Base-by-base conservation (phyloP, 2,329 filamentous ascomycete species). In the Penicillium janthinellum region DNA sequence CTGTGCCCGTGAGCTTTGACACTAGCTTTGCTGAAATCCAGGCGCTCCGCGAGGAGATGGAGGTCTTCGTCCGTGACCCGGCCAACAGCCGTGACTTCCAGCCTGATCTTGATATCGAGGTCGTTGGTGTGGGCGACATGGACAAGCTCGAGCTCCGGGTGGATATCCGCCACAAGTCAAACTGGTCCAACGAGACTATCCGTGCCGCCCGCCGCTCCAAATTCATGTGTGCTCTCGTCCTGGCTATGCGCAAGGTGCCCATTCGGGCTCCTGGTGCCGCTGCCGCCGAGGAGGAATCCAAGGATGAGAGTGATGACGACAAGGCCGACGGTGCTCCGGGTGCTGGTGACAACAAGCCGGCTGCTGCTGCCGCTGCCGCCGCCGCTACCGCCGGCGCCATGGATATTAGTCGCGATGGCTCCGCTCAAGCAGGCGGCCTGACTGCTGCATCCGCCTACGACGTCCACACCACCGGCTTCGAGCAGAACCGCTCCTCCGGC, bases 1-100 rank as follows among this genome's bases (percentile, higher is more conserved):
- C 88, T 11, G 81, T 98, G 54, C 90, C 89, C 62, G 88, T 96
- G 59, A 88, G 88, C 5, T 98, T 90, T 72, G 92, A 92, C 68
- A 98, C 95, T 0, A 86, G 84, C 0, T 94, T 98, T 56, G 92
- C 96, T 66, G 93, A 98, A 62, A 86, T 98, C 62, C 91, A 96
- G 73, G 82, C 92, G 8, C 84, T 98, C 47, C 91, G 92, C 64
- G 75, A 84, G 4, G 94, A 98, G 74, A 90, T 99, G 85, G 87
- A 91, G 73, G 83, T 81, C 25, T 99, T 98, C 68, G 92, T 98
- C 42, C 86, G 85, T 25, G 83, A 90, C 56, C 87, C 92, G 56
- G 92, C 96, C 25, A 98, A 98, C 78, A 85, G 83, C 60, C 89
- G 95, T 69, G 95, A 99, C 77, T 99, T 96, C 84, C 88, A 92